phyloP scores from a whole-genome alignment of 805 yeast genomes.

The Yarrowia sp. region DNA sequence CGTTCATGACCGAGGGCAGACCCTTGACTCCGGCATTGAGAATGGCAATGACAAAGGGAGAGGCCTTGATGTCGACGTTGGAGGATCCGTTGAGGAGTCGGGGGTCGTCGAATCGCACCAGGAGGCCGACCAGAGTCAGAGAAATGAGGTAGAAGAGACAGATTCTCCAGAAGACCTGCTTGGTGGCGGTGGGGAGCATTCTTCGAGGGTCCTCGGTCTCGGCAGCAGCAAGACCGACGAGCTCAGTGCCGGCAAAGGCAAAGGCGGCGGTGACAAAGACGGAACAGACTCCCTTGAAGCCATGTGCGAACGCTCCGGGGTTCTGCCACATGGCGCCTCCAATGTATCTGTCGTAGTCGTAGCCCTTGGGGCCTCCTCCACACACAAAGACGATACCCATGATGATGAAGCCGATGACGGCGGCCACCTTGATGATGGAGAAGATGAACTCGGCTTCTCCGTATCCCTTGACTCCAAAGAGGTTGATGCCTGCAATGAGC shows the following conservation, averaged over 20 bases:
- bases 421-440: constrained; percentile 60
- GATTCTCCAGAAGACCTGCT: constrained; percentile 79
- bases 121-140: constrained; percentile 61
- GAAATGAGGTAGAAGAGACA: constrained; percentile 65
- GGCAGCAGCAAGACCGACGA: constrained; percentile 72
- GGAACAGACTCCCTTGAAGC: constrained; percentile 68
- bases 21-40: constrained; percentile 67
- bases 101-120: constrained; percentile 65
- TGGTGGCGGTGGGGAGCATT: constrained; percentile 69
- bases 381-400: constrained; percentile 60
- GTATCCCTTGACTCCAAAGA: constrained; percentile 61
- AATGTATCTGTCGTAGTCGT: constrained; percentile 53
- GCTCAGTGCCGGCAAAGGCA: constrained; percentile 69
- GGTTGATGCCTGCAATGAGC: constrained; percentile 55
- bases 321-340: constrained; percentile 64
- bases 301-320: constrained; percentile 72
- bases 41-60: constrained; percentile 81
- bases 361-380: constrained; percentile 61
- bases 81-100: constrained; percentile 56
- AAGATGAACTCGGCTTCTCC: constrained; percentile 69
- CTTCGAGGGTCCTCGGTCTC: constrained; percentile 69
- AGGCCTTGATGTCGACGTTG: constrained; percentile 67
- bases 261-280: constrained; percentile 73
- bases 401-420: constrained; percentile 64
- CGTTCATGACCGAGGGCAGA: constrained; percentile 70